A percentile compares a stretch with the other conserved stretches of the same genome.
These are phyloP conservation scores for Tetrahymena thermophila DNA, from an alignment of 73 alveolate genomes.

Conservation along the genomic window DNA sequence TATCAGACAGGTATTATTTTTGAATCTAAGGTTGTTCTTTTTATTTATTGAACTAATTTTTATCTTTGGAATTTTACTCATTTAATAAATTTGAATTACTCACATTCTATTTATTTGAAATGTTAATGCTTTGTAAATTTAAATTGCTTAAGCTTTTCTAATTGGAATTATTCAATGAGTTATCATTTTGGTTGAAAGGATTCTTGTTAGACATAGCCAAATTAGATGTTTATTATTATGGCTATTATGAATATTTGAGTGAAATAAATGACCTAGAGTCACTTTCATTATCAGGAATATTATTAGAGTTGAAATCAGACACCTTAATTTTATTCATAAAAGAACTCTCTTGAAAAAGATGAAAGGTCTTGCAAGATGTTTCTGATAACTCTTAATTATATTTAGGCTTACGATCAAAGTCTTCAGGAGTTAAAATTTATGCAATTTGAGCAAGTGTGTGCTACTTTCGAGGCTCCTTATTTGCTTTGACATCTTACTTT, in stretches of 20 bases:
- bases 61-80: neutral
- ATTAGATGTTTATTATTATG: neutral
- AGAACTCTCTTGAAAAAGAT: neutral
- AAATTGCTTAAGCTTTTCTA: neutral
- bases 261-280: neutral
- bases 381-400: neutral
- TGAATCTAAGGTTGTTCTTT: neutral
- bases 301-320: neutral
- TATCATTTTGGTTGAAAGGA: no score
- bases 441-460: neutral
- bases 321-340: neutral
- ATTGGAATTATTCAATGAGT: no score
- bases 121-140: neutral
- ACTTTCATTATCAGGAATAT: neutral
- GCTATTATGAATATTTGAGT: neutral
- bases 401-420: neutral
- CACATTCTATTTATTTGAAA: neutral
- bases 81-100: neutral
- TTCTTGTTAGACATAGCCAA: neutral
- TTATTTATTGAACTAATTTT: neutral
- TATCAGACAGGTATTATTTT: neutral
- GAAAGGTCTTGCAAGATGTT: neutral
- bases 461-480: neutral
- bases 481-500: neutral
- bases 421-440: neutral